These are phyloP conservation scores for Pichia sp. DNA, from an alignment of 1,139 yeast genomes.

Conservation along the genomic window DNA sequence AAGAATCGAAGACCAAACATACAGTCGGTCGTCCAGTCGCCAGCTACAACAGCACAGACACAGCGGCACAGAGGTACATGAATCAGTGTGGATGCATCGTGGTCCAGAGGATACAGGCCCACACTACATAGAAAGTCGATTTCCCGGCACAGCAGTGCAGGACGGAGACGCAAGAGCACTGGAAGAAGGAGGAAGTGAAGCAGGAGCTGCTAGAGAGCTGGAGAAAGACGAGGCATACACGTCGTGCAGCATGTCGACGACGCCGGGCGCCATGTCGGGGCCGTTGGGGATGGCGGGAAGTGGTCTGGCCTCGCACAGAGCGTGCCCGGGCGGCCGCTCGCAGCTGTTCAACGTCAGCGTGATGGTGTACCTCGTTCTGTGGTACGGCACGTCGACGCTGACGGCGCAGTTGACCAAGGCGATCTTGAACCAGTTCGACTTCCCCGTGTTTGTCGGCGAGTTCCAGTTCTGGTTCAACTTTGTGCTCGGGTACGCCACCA, in stretches of 20 bases:
- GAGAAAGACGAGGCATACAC: not conserved
- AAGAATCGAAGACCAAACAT: not conserved
- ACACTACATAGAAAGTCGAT: not conserved
- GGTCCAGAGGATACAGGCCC: not conserved
- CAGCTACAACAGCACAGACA: no score
- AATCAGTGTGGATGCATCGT: not conserved
- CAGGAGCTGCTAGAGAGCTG: not conserved
- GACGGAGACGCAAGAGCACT: no score
- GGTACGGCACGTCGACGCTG: slow-evolving; percentile 46
- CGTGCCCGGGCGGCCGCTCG: not conserved
- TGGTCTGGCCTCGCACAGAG: no score
- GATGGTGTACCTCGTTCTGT: slow-evolving; percentile 20
- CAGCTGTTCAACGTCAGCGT: slow-evolving; percentile 7
- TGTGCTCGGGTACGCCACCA: slow-evolving; percentile 27
- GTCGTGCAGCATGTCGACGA: not conserved
- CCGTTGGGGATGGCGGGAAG: not conserved
- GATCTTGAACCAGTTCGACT: slow-evolving; percentile 40
- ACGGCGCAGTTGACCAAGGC: slow-evolving; percentile 47
- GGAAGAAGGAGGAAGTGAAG: not conserved
- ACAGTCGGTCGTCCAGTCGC: not conserved
- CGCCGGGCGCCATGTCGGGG: not conserved
- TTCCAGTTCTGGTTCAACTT: slow-evolving; percentile 44
- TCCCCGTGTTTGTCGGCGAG: slow-evolving; percentile 48
- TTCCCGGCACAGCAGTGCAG: not conserved
- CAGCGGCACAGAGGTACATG: no score